A percentile compares a stretch with the other conserved stretches of the same genome.
These are phyloP conservation scores for Apiotrichum montevideense DNA, from an alignment of 1,284 basidiomycete genomes.

Conservation along the genomic window DNA sequence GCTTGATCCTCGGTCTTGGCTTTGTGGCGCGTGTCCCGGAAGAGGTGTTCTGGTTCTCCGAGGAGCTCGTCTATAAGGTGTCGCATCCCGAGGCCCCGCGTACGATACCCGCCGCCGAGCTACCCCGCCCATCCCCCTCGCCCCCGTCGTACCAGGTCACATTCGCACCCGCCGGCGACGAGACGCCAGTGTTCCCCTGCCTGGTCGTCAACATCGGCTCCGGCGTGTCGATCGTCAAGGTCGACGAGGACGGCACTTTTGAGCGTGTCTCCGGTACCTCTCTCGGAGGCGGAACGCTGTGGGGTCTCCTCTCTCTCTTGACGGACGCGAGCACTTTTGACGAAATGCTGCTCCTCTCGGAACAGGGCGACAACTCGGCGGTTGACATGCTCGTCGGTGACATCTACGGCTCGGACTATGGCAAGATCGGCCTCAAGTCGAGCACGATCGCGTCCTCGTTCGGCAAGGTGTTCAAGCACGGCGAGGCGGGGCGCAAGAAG, in stretches of 20 bases:
- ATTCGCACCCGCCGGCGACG: constrained; percentile 57
- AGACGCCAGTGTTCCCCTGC: constrained; percentile 84
- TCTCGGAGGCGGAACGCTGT: constrained; percentile 97
- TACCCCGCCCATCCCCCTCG: constrained; percentile 85
- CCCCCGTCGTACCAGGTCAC: constrained; percentile 85
- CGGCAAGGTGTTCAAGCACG: constrained; percentile 95
- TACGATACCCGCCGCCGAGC: constrained; percentile 40
- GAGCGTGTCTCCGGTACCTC: constrained; percentile 97
- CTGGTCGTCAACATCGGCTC: constrained; percentile 97
- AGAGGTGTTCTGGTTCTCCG: constrained; percentile 98
- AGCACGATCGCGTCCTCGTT: constrained; percentile 97
- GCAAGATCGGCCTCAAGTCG: constrained; percentile 88
- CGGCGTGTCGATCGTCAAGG: constrained; percentile 95
- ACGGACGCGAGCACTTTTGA: constrained; percentile 88
- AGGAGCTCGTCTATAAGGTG: constrained; percentile 84
- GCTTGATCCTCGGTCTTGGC: constrained; percentile 91
- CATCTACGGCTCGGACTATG: constrained; percentile 94
- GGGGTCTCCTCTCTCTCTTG: constrained; percentile 89
- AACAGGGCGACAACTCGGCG: constrained; percentile 83
- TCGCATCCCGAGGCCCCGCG: constrained; percentile 54
- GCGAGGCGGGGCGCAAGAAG: constrained; percentile 49
- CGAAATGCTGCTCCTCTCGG: constrained; percentile 96
- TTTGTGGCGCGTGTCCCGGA: constrained; percentile 93
- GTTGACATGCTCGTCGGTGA: constrained; percentile 99
- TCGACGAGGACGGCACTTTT: constrained; percentile 89